These are phyloP conservation scores for Entoloma clypeatum DNA, from an alignment of 1,284 basidiomycete genomes.

Conservation along the genomic window DNA sequence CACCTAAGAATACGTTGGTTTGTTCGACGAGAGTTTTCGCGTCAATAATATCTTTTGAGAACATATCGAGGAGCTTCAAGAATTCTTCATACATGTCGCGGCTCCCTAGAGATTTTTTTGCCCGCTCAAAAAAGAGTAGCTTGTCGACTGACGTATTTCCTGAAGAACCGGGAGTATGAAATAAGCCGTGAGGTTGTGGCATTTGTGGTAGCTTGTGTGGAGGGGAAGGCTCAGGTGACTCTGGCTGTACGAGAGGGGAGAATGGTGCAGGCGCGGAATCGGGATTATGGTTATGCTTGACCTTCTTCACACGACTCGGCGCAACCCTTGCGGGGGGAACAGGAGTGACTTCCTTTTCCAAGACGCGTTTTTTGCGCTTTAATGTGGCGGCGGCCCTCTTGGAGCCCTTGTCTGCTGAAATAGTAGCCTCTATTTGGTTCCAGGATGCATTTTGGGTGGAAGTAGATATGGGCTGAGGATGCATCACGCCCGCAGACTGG, in stretches of 20 bases:
- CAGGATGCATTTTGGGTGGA: conserved; percentile 27
- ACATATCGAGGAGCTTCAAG: conserved; percentile 86
- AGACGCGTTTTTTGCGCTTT: conserved; percentile 52
- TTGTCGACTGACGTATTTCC: conserved; percentile 70
- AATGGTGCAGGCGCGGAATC: conserved; percentile 57
- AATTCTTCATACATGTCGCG: conserved; percentile 90
- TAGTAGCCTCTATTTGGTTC: conserved; percentile 34
- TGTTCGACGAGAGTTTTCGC: conserved; percentile 79
- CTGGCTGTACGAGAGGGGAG: conserved; percentile 47
- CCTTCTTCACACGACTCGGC: conserved; percentile 51
- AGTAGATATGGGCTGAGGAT: conserved; percentile 32
- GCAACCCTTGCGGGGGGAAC: conserved; percentile 44
- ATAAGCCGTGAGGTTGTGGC: conserved; percentile 22
- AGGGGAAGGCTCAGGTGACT: conserved; percentile 32
- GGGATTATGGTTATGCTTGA: conserved; percentile 55
- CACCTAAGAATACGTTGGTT: conserved; percentile 76
- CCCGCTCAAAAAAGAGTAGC: conserved; percentile 90
- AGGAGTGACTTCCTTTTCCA: conserved; percentile 60
- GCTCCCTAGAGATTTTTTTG: conserved; percentile 81
- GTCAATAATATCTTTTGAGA: conserved; percentile 91
- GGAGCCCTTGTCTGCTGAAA: conserved; percentile 39
- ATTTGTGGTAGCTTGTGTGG: conserved; percentile 28
- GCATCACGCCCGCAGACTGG: conserved; percentile 36
- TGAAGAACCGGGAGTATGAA: conserved; percentile 32
- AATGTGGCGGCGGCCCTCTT: conserved; percentile 40